Base-by-base conservation (phyloP, 106 monocot genomes). In the Dendrobium chrysotoxum region DNA sequence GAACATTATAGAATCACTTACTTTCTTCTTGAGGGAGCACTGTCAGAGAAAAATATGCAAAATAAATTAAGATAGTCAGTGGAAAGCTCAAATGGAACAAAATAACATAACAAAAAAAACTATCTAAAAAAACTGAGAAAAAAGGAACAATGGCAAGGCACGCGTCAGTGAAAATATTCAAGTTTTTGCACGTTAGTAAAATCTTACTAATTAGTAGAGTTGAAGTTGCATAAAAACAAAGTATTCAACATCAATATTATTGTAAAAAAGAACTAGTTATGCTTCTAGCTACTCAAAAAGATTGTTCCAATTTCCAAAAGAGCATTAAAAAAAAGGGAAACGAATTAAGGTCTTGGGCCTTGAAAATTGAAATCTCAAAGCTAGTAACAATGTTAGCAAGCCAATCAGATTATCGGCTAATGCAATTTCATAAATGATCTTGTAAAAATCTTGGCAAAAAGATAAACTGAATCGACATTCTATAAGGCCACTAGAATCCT, bases 21-120 rank as follows among this genome's bases (percentile, higher is more conserved):
- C 98, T 95, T 91, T 87, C 83, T 93, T 99, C 98, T 84, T 93
- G 95, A 46, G 95, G 98, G 70, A 99, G 90, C 78, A 90, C 98
- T 99, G 95, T 74, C 72, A 70, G 64, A 78, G 18, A 23, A 73
- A 82, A 45, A 77, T 58, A 82, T 85, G 83, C 64, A 87, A 77
- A 91, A 76, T 84, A 67, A 50, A 77, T 39, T 67, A 57, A 45
- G 54, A 0, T 70, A 21, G 31, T 78, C 4, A 55, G 78, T 58
- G 78, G 26, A 78, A 18, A 58, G 7, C 15, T 16, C 38, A 55
- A 78, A 55, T 78, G 28, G 18, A 77, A 46, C 45, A 77, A 42
- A 39, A 28, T 21, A 78, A 55, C 12, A 38, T 58, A 21, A 7
- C 65, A 77, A 78, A 20, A 54, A 21, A 50, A 28, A 20, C 10